Evolutionary conservation across 2,329 filamentous ascomycete species (phyloP), one percentile per base, ranked within the genome.

Genomic region (Fusarium paranaense): DNA sequence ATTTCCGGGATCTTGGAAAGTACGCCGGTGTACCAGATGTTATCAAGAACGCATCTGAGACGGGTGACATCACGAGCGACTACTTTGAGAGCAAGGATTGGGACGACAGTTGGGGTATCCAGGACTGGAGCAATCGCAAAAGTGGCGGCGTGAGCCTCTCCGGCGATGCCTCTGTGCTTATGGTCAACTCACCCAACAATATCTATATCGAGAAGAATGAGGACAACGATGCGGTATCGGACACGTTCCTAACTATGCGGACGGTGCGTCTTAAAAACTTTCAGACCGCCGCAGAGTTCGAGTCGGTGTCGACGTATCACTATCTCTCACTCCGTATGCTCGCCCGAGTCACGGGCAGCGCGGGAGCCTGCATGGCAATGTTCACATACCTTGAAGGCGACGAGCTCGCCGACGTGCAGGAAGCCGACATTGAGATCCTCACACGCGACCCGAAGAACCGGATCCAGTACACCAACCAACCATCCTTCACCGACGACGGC

Each of bases 391-490:
- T 82, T 25, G 80, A 64, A 8, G 69, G 84, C 66, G 77, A 81
- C 10, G 77, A 82, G 6, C 80, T 84, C 6, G 78, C 80, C 5
- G 66, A 81, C 20, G 82, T 88, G 16, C 86, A 89, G 69, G 88
- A 89, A 77, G 83, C 87, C 5, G 87, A 90, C 74, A 81, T 90
- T 30, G 88, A 90, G 80, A 82, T 89, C 58, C 82, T 88, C 58
- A 89, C 88, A 3, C 78, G 80, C 30, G 86, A 87, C 66, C 83
- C 85, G 2, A 80, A 77, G 27, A 74, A 85, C 65, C 80, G 80
- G 40, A 80, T 89, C 40, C 86, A 88, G 69, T 91, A 90, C 80
- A 91, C 90, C 16, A 92, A 92, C 78, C 90, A 92, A 78, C 90
- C 90, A 0, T 83, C 87, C 0, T 86, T 87, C 65, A 85, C 82